Conservation (phyloP, 208 protist species). For the Trypanosoma boissoni region DNA sequence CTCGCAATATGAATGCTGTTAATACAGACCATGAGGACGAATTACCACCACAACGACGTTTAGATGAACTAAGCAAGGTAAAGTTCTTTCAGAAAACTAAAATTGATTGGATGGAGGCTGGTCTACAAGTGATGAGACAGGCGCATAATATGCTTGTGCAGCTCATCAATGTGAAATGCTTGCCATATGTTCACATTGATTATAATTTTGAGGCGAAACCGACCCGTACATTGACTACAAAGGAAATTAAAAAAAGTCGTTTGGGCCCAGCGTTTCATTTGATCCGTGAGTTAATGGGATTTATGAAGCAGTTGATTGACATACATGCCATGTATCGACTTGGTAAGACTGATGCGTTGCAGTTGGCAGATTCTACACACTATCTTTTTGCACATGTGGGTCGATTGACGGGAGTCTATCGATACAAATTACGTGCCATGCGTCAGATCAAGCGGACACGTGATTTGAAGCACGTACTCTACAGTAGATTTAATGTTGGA, state of each 20-base stretch:
- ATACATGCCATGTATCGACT: slow-evolving; percentile 99
- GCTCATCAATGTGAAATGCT: slow-evolving; percentile 99
- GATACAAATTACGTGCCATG: slow-evolving; percentile 99
- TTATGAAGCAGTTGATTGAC: slow-evolving; percentile 99
- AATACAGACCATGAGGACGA: slow-evolving; percentile 10
- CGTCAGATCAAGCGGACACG: slow-evolving; percentile 99
- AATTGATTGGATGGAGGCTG: slow-evolving; percentile 99
- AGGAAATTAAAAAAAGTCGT: slow-evolving; percentile 99
- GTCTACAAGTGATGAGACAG: slow-evolving; percentile 99
- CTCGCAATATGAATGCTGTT: slow-evolving; percentile 2
- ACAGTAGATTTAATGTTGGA: slow-evolving; percentile 99
- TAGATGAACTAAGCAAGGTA: slow-evolving; percentile 93
- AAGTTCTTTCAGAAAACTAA: slow-evolving; percentile 99
- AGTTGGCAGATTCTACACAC: slow-evolving; percentile 99
- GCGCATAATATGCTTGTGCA: slow-evolving; percentile 99
- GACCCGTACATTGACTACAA: slow-evolving; percentile 99
- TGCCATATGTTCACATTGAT: slow-evolving; percentile 99
- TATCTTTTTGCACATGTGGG: slow-evolving; percentile 99
- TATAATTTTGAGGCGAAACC: slow-evolving; percentile 99
- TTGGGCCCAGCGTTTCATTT: slow-evolving; percentile 99
- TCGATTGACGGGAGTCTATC: slow-evolving; percentile 99
- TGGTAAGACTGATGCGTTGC: slow-evolving; percentile 98
- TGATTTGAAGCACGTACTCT: slow-evolving; percentile 99
- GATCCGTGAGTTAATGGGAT: slow-evolving; percentile 98
- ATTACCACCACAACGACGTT: slow-evolving; percentile 50